Evolutionary conservation across 2,329 filamentous ascomycete species (phyloP), one percentile per base, ranked within the genome.

Genomic region (Ophiostoma sp.): DNA sequence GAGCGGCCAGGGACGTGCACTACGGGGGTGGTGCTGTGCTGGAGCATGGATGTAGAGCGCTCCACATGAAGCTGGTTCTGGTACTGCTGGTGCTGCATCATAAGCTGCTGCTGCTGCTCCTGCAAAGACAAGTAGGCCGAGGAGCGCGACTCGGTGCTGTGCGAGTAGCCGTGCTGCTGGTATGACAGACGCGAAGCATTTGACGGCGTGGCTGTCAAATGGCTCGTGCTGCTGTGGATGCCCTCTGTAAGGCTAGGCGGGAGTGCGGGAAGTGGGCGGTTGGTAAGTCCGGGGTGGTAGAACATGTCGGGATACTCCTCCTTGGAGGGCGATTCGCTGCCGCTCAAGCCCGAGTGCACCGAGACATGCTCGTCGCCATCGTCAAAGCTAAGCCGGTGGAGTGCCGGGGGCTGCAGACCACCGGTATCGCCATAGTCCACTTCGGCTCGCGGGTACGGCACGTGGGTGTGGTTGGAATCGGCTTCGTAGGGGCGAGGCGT

Each of bases 371-470:
- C 95, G 74, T 97, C 95, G 1, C 92, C 94, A 77, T 97, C 93
- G 75, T 98, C 94, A 75, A 95, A 97, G 79, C 93, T 97, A 75
- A 93, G 83, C 72, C 93, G 87, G 74, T 93, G 86, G 7, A 83
- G 84, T 67, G 84, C 87, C 1, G 94, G 93, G 71, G 91, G 87
- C 72, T 93, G 89, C 36, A 97, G 80, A 1, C 95, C 95, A 57
- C 94, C 95, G n/a, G 93, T 97, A 8, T 92, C 94, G 67, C 88
- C 91, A 66, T 92, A 93, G 78, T 98, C 94, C 68, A 97, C 90
- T 69, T 91, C 86, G 6, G 90, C 92, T 69, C 88, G 84, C 17
- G 81, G 77, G 73, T 85, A 85, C 7, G 81, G 80, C 0, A 82
- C 77, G 69, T 80, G 81, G 17, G 73, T 77, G 1, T 80, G 81